These are phyloP conservation scores for Tuber brumale DNA, from an alignment of 495 filamentous ascomycete species.

Conservation along the genomic window DNA sequence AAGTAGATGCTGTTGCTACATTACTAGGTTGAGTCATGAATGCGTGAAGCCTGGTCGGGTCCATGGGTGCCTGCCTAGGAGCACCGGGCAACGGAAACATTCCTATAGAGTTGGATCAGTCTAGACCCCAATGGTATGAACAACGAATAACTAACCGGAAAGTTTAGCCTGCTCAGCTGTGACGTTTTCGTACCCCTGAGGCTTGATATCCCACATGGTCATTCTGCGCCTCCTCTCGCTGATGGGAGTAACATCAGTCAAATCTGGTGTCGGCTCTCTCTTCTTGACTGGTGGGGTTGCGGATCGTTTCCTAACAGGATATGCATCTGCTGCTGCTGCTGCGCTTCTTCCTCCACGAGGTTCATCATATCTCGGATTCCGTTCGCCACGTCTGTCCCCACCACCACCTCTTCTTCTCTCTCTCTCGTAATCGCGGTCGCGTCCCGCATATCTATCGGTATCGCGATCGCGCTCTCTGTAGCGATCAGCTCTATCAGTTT, in stretches of 20 bases:
- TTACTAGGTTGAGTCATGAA: slow-evolving; percentile 87
- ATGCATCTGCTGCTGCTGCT: slow-evolving; percentile 18
- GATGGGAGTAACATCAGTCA: slow-evolving; percentile 74
- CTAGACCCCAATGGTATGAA: slow-evolving; percentile 11
- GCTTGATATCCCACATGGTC: slow-evolving; percentile 99
- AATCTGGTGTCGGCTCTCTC: slow-evolving; percentile 88
- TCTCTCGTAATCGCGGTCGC: slow-evolving; percentile 46
- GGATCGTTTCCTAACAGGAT: slow-evolving; percentile 58
- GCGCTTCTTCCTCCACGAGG: slow-evolving; percentile 21
- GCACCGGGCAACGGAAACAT: slow-evolving; percentile 98
- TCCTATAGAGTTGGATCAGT: slow-evolving; percentile 45
- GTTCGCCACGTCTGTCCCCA: slow-evolving; percentile 35
- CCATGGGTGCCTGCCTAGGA: slow-evolving; percentile 92
- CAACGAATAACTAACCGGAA: slow-evolving; percentile 55
- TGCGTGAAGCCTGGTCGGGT: slow-evolving; percentile 85
- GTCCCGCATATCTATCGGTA: slow-evolving; percentile 45
- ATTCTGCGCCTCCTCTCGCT: slow-evolving; percentile 77
- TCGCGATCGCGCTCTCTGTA: slow-evolving; percentile 51
- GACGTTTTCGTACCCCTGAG: slow-evolving; percentile 95
- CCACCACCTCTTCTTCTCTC: slow-evolving; percentile 41
- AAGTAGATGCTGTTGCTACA: slow-evolving; percentile 63
- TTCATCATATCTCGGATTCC: slow-evolving; percentile 35
- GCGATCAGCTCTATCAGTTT: slow-evolving; percentile 29
- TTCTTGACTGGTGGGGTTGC: slow-evolving; percentile 76
- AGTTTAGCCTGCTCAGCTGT: slow-evolving; percentile 98